Evolutionary conservation across 2,329 filamentous ascomycete genomes (phyloP).

Genomic region (Fragosphaeria purpurea): DNA sequence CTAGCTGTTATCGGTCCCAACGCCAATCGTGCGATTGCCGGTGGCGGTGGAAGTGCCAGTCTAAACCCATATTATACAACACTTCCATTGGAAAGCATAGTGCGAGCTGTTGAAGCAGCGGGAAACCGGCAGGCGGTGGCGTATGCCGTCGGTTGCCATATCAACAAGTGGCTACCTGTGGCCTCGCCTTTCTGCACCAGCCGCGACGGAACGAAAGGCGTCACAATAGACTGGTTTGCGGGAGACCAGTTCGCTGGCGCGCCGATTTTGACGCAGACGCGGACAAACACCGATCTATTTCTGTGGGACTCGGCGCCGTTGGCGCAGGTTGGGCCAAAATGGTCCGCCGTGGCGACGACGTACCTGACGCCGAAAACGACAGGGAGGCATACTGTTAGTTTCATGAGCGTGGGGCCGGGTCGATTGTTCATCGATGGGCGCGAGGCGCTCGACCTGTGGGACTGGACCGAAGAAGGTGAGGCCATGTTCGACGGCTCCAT

Average conservation of each 20-base stretch:
- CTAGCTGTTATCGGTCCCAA: constrained; percentile 60
- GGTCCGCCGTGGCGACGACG: constrained; percentile 54
- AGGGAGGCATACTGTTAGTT: constrained; percentile 56
- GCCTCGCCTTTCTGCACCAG: constrained; percentile 50
- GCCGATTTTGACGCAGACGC: constrained; percentile 46
- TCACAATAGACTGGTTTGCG: constrained; percentile 54
- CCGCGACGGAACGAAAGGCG: constrained; percentile 46
- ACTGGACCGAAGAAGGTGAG: constrained; percentile 60
- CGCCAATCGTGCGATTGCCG: constrained; percentile 56
- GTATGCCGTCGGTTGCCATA: constrained; percentile 54
- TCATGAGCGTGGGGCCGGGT: constrained; percentile 57
- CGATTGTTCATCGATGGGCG: constrained; percentile 50
- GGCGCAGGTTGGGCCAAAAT: constrained; percentile 48
- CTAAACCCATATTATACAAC: constrained; percentile 61
- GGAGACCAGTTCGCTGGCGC: constrained; percentile 53
- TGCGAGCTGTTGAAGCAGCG: constrained; percentile 31
- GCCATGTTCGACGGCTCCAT: constrained; percentile 62
- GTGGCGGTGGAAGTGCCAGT: constrained; percentile 57
- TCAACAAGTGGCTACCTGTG: constrained; percentile 55
- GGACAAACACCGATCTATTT: constrained; percentile 57
- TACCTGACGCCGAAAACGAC: constrained; percentile 47
- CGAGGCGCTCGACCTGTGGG: constrained; percentile 54
- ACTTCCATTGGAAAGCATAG: constrained; percentile 54
- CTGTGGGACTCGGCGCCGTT: constrained; percentile 60
- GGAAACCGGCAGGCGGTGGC: constrained; percentile 42